These are phyloP conservation scores for Trichoderma cornu-damae DNA, from an alignment of 2,329 filamentous ascomycete species.

Conservation along the genomic window DNA sequence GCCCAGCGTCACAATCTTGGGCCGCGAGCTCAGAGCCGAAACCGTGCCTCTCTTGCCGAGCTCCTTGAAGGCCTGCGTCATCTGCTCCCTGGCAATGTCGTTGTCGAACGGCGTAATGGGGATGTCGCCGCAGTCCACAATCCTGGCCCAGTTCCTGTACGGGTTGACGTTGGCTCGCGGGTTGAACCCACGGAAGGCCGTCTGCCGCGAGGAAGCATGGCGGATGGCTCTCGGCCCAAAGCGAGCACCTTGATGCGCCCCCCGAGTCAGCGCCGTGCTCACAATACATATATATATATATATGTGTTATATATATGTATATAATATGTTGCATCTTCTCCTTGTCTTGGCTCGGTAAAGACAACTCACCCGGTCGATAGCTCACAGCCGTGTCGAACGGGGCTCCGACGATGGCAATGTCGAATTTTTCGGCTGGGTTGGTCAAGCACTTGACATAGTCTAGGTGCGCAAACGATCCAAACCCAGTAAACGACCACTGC, in stretches of 20 bases:
- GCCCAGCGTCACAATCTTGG: constrained; percentile 63
- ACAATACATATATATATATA: no score
- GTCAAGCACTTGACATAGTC: constrained; percentile 64
- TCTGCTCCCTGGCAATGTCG: constrained; percentile 70
- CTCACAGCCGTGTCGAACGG: constrained; percentile 71
- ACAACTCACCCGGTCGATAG: constrained; percentile 55
- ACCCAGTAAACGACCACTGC: constrained; percentile 58
- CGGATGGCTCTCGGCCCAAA: constrained; percentile 88
- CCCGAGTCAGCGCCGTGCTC: no score
- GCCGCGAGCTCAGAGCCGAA: constrained; percentile 34
- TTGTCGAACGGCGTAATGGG: constrained; percentile 86
- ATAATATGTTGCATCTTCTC: background rate
- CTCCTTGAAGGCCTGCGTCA: constrained; percentile 74
- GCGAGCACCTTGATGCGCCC: constrained; percentile 63
- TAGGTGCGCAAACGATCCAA: constrained; percentile 70
- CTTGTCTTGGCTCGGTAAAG: background rate
- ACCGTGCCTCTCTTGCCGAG: constrained; percentile 46
- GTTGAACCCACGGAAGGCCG: constrained; percentile 72
- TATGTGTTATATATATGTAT: no score
- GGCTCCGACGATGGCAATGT: constrained; percentile 67
- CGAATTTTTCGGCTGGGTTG: constrained; percentile 57
- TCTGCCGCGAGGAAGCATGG: constrained; percentile 75
- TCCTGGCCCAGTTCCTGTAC: constrained; percentile 72
- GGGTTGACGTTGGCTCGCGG: constrained; percentile 77
- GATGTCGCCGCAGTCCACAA: constrained; percentile 88